Conservation (phyloP, 192 early-diverging fungal species). For the Entrophospora sp. region DNA sequence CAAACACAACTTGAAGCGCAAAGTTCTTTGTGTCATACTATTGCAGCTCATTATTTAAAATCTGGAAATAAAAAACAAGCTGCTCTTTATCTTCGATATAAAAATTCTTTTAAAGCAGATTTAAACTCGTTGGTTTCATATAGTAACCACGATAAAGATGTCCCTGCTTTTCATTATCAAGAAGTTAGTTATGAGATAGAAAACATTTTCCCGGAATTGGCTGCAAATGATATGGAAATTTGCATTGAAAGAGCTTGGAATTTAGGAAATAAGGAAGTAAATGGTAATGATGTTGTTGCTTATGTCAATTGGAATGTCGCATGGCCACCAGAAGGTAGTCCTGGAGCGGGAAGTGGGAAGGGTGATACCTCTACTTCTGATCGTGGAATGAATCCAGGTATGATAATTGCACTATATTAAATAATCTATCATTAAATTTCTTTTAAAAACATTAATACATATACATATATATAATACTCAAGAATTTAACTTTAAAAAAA, state of each 20-base stretch:
- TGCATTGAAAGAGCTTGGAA: slow-evolving; percentile 48
- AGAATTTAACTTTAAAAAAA: slow-evolving; percentile 47
- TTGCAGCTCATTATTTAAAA: slow-evolving; percentile 33
- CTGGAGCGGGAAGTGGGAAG: slow-evolving; percentile 46
- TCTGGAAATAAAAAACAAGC: slow-evolving; percentile 41
- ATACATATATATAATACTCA: slow-evolving; percentile 17
- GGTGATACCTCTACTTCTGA: slow-evolving; percentile 48
- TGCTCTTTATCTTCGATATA: slow-evolving; percentile 45
- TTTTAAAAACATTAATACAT: neutral
- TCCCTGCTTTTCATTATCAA: slow-evolving; percentile 46
- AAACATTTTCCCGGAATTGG: slow-evolving; percentile 43
- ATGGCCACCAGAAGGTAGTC: slow-evolving; percentile 55
- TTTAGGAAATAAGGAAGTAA: slow-evolving; percentile 43
- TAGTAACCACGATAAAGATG: slow-evolving; percentile 24
- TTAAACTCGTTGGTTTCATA: slow-evolving; percentile 38
- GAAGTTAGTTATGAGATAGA: slow-evolving; percentile 46
- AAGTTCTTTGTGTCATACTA: slow-evolving; percentile 41
- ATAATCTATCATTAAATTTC: neutral
- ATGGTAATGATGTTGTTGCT: slow-evolving; percentile 48
- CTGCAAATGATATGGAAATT: slow-evolving; percentile 58
- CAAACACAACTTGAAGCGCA: slow-evolving; percentile 42
- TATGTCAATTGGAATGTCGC: slow-evolving; percentile 67
- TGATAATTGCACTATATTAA: neutral
- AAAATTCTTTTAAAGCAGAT: slow-evolving; percentile 50
- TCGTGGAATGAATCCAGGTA: slow-evolving; percentile 45